Conservation (phyloP, 2,329 filamentous ascomycete species). For the Trichoderma guizhouense region DNA sequence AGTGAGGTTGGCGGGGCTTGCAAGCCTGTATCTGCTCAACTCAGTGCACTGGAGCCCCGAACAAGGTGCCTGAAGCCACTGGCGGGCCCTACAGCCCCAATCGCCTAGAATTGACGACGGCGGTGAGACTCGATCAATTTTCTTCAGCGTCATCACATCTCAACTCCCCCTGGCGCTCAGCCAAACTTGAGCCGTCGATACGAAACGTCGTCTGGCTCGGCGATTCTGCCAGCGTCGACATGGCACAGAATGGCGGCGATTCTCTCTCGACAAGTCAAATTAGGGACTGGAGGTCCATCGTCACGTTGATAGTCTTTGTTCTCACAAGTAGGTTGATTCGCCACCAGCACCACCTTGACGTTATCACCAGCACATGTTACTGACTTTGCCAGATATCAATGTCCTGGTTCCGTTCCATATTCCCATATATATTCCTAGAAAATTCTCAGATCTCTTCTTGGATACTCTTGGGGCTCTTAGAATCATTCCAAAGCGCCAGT, state of each 20-base stretch:
- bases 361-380: background rate
- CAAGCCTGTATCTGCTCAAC: background rate
- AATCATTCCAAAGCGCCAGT: constrained; percentile 47
- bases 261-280: constrained; percentile 40
- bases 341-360: background rate
- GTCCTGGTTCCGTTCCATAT: constrained; percentile 68
- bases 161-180: background rate
- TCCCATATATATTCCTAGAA: constrained; percentile 57
- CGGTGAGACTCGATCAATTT: background rate
- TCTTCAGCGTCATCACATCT: background rate
- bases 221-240: background rate
- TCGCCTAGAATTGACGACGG: background rate
- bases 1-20: background rate
- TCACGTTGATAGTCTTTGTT: constrained; percentile 67
- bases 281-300: constrained; percentile 63
- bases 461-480: constrained; percentile 38
- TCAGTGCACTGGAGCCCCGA: background rate
- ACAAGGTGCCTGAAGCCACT: background rate
- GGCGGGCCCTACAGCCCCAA: background rate
- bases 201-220: background rate
- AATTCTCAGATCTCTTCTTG: constrained; percentile 43
- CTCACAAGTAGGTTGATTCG: constrained; percentile 58
- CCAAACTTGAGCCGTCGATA: background rate
- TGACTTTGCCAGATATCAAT: constrained; percentile 52
- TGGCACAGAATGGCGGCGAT: background rate